Evolutionary conservation across 2,329 filamentous ascomycete species (phyloP), one percentile per base, ranked within the genome.

Genomic region (Dothidotthia symphoricarpi): DNA sequence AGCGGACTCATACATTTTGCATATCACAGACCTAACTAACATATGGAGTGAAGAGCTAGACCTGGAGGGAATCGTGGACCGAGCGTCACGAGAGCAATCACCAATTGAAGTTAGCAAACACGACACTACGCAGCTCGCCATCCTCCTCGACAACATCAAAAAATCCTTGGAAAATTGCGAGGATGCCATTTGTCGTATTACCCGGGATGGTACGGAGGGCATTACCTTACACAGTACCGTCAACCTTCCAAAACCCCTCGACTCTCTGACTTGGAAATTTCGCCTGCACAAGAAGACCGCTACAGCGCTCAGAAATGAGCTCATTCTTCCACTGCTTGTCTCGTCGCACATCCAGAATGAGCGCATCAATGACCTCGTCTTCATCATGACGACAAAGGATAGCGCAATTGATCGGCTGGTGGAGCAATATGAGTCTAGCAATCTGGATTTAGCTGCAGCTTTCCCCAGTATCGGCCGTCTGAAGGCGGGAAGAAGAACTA

Each of bases 31-130:
- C 59, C 73, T 89, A 42, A 81, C 77, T 57, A 77, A 82, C 49
- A 70, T 89, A n/a, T 93, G 86, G 86, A 68, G 71, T 16, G 86
- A 90, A 65, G 72, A 64, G 7, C 67, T 89, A 15, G 75, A 81
- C 39, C 71, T 79, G 15, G 72, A 71, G n/a, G 73, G 71, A 9
- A 84, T 91, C 39, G 75, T 82, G 38, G 69, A 74, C 42, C 78
- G 84, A 42, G 83, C 80, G 19, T 72, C 78, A 39, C 68, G 76
- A 16, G 75, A 83, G 50, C 75, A 81, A 51, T 86, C 83, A 12
- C 82, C 78, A 44, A 88, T 91, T 44, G 85, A 91, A 58, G 82
- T 86, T 1, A 81, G 77, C 57, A 81, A 85, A 49, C 82, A 61
- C 12, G 61, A 83, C 43, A 70, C 74, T 0, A 77, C 80, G 34